Conservation (phyloP, 2,329 filamentous ascomycete species). For the Arthroderma sp. region DNA sequence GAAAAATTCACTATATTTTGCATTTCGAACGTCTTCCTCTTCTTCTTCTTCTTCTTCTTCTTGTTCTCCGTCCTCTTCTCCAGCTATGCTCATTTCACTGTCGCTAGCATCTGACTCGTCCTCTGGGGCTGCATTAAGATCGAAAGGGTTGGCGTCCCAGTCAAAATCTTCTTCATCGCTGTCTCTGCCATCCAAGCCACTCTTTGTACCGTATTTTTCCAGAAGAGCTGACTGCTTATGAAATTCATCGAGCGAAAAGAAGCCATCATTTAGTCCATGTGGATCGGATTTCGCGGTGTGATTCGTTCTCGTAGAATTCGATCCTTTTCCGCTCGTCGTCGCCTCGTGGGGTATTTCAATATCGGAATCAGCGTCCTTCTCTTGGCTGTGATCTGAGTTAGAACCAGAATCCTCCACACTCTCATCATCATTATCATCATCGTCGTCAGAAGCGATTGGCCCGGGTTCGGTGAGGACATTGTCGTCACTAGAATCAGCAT, state of each 20-base stretch:
- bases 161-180: slow-evolving; percentile 73
- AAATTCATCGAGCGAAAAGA: slow-evolving; percentile 96
- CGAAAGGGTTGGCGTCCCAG: slow-evolving; percentile 68
- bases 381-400: too few species aligned
- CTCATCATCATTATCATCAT: slow-evolving; percentile 11
- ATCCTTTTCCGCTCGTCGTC: not conserved
- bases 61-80: slow-evolving; percentile 46
- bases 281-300: slow-evolving; percentile 39
- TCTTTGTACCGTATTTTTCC: slow-evolving; percentile 48
- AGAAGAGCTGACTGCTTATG: slow-evolving; percentile 86
- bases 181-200: slow-evolving; percentile 48
- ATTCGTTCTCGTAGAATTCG: not conserved
- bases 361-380: too few species aligned
- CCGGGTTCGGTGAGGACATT: not conserved
- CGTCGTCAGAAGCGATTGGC: slow-evolving; percentile 1
- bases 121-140: slow-evolving; percentile 16
- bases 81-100: slow-evolving; percentile 18
- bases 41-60: slow-evolving; percentile 41
- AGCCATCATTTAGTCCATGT: slow-evolving; percentile 85
- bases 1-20: slow-evolving; percentile 58
- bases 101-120: slow-evolving; percentile 13
- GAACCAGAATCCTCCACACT: not conserved
- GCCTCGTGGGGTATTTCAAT: too few species aligned
- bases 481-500: slow-evolving; percentile 3
- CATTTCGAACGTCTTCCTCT: slow-evolving; percentile 43